Conservation (phyloP, 1,284 basidiomycete species). For the Cutaneotrichosporon cutaneum region DNA sequence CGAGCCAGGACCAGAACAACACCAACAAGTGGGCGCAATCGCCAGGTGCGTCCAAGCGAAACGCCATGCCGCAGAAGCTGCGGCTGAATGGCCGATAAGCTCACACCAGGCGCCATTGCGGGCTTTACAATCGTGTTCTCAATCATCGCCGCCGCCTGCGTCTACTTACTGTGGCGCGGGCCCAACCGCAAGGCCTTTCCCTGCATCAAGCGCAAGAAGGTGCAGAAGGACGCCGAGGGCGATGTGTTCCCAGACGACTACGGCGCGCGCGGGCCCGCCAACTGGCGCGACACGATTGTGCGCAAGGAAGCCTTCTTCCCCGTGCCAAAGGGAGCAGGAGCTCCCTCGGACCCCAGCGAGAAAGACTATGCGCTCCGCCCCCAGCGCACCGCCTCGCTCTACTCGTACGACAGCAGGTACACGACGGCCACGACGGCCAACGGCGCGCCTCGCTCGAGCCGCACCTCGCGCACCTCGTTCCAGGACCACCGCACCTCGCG, state of each 20-base stretch:
- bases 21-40: constrained; percentile 7
- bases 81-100: neutral
- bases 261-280: neutral
- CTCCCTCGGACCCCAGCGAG: neutral
- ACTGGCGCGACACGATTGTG: constrained; percentile 7
- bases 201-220: constrained; percentile 5
- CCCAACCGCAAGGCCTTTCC: constrained; percentile 15
- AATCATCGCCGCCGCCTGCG: constrained; percentile 15
- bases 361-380: neutral
- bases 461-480: neutral
- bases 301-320: constrained; percentile 2
- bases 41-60: neutral
- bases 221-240: neutral
- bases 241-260: neutral
- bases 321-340: neutral
- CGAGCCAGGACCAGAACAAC: neutral
- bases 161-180: constrained; percentile 24
- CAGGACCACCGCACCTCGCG: neutral
- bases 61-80: neutral
- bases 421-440: neutral
- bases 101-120: constrained; percentile 3
- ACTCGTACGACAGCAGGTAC: constrained; percentile 5
- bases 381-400: neutral
- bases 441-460: neutral
- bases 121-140: constrained; percentile 13